phyloP scores from a whole-genome alignment of 164 flowering plant species.

The Macadamia tetraphylla region DNA sequence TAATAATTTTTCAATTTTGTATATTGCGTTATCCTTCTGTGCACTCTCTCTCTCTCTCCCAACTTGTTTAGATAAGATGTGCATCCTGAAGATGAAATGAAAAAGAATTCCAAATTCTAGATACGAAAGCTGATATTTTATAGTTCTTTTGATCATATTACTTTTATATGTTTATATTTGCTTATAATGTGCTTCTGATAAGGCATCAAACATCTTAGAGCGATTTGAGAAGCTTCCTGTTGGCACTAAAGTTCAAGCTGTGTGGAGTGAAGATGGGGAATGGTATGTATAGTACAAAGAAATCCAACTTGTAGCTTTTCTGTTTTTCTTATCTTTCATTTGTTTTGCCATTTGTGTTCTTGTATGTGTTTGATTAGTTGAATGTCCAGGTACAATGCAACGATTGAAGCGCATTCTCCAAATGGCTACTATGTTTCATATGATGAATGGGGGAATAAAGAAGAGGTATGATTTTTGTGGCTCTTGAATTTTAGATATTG shows the following conservation, averaged over 20 bases:
- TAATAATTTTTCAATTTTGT: constrained; percentile 7
- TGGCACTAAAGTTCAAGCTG: constrained; percentile 92
- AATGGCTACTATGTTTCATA: constrained; percentile 76
- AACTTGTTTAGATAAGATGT: too few relatives aligned
- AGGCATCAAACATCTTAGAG: constrained; percentile 37
- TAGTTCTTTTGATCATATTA: too few relatives aligned
- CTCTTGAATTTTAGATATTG: constrained; percentile 1
- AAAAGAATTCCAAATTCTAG: too few relatives aligned
- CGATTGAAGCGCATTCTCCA: constrained; percentile 62
- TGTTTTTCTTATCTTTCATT: constrained; percentile 11
- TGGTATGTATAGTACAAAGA: constrained; percentile 49
- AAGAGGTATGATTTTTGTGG: constrained; percentile 58
- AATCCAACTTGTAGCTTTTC: background rate
- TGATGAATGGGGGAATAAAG: constrained; percentile 89
- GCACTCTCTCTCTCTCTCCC: too few relatives aligned
- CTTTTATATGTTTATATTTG: too few relatives aligned
- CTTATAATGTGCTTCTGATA: background rate
- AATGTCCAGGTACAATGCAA: constrained; percentile 88
- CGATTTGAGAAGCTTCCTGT: constrained; percentile 41
- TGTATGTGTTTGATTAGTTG: constrained; percentile 57
- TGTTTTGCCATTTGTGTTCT: constrained; percentile 28
- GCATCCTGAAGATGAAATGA: too few relatives aligned
- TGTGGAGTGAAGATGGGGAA: constrained; percentile 98
- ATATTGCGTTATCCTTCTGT: too few relatives aligned
- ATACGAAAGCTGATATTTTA: too few relatives aligned